These are phyloP conservation scores for Solanum chmielewskii DNA, from an alignment of 257 asterid species.

Conservation along the genomic window DNA sequence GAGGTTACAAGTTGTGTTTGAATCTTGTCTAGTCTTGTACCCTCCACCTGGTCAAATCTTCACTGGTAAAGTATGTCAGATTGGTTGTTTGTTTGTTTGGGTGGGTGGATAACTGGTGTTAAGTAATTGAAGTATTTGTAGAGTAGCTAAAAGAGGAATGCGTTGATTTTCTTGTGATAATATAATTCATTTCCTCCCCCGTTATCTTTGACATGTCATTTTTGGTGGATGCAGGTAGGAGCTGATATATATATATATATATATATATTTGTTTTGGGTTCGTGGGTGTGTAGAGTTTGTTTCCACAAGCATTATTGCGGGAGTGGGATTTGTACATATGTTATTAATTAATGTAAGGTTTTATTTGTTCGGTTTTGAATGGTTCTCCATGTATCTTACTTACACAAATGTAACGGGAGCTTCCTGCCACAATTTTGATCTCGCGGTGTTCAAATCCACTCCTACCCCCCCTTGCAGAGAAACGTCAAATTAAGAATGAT, in stretches of 20 bases:
- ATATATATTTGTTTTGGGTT: slow-evolving; percentile 3
- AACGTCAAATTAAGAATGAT: not conserved
- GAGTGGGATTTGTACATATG: slow-evolving; percentile 1
- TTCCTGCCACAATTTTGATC: not conserved
- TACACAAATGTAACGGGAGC: not conserved
- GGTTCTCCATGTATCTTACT: not conserved
- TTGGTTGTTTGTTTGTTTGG: not conserved
- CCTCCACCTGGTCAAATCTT: not conserved
- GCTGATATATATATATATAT: slow-evolving; percentile 18
- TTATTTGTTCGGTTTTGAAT: not conserved
- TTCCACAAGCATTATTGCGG: not conserved
- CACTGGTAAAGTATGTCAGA: not conserved
- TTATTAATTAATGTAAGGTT: slow-evolving; percentile 3
- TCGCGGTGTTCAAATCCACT: not conserved
- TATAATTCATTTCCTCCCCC: not conserved
- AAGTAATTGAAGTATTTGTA: not conserved
- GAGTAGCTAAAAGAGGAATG: not conserved
- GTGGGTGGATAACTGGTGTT: not conserved
- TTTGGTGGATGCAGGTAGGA: slow-evolving; percentile 66
- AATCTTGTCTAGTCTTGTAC: not conserved
- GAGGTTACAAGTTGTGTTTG: not conserved
- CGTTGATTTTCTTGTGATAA: not conserved
- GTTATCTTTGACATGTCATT: slow-evolving; percentile 8
- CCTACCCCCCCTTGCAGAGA: not conserved
- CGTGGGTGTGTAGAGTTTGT: slow-evolving; percentile 2